Conservation (phyloP, 164 flowering plant genomes). For the Amborella trichopoda region DNA sequence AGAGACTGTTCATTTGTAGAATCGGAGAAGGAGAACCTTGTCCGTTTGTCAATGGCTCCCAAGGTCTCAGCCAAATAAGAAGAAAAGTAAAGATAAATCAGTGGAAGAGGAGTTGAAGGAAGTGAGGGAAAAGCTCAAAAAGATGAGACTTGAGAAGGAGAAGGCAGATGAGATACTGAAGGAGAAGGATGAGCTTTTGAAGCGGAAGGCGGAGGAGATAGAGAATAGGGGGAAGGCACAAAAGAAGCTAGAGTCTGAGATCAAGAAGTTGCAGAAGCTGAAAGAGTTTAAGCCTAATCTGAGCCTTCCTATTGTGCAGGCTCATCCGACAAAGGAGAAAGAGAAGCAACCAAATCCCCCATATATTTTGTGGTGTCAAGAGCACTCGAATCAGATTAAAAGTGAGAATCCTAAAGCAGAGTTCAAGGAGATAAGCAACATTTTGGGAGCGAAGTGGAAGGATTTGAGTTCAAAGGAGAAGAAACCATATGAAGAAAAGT, state of each 20-base stretch:
- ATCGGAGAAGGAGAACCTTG: constrained; percentile 40
- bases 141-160: constrained; percentile 68
- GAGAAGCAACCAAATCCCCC: constrained; percentile 72
- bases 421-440: constrained; percentile 66
- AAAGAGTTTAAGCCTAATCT: constrained; percentile 86
- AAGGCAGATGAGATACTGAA: constrained; percentile 63
- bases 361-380: constrained; percentile 75
- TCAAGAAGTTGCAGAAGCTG: constrained; percentile 82
- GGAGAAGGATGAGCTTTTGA: constrained; percentile 46
- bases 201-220: constrained; percentile 56
- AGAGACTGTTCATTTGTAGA: constrained; percentile 25
- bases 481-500: constrained; percentile 88
- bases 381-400: constrained; percentile 79
- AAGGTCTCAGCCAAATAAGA: constrained; percentile 12
- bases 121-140: constrained; percentile 57
- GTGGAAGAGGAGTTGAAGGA: constrained; percentile 62
- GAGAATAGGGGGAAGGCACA: constrained; percentile 39
- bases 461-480: constrained; percentile 59
- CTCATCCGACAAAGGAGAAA: constrained; percentile 26
- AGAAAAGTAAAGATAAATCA: constrained; percentile 15
- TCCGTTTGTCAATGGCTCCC: too few species aligned
- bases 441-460: constrained; percentile 85
- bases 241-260: constrained; percentile 63
- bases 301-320: constrained; percentile 27
- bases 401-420: constrained; percentile 69